Base-by-base conservation (phyloP, 306 rosid genomes). In the Fagus crenata region DNA sequence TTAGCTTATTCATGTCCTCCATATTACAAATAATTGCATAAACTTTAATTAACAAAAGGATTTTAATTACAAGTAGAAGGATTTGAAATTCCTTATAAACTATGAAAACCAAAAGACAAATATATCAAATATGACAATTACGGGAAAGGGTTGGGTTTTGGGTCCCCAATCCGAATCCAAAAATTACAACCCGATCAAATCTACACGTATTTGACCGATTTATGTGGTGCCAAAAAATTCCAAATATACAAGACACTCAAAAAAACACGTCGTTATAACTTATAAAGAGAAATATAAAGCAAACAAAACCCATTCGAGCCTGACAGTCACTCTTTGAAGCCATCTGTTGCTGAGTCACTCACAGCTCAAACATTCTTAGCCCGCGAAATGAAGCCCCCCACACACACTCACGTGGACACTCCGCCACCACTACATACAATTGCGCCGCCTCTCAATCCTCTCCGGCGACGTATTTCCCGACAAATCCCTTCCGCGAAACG, bases 331-430 rank as follows among this genome's bases (percentile, higher is more conserved):
- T 22, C 28, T 22, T 22, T 22, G 28, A 22, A 22, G 28, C 28
- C 28, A 22, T 22, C 0, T 22, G 28, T 22, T 22, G 28, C 28
- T 15, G 82, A 5, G 79, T 41, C 49, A 6, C 72, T 74, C 81
- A 51, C 54, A 60, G 54, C 69, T 69, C 54, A 67, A n/a, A 40
- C 49, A n/a, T 71, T 77, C 72, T 65, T 70, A 68, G 73, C 75
- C 49, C 18, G 49, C 49, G 77, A 78, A 74, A 87, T 93, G 96
- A 85, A 86, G 90, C 75, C 89, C 81, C 85, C 81, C 79, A 15
- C 82, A 14, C 84, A 55, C 79, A 42, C 82, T 64, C 82, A 90
- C 77, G 82, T 84, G 78, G 65, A 65, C 84, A 31, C 83, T 12
- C 74, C 53, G 4, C 80, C 81, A 2, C 83, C 79, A 1, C 67